phyloP scores from a whole-genome alignment of 768 basidiomycete genomes.

The Panus rudis region DNA sequence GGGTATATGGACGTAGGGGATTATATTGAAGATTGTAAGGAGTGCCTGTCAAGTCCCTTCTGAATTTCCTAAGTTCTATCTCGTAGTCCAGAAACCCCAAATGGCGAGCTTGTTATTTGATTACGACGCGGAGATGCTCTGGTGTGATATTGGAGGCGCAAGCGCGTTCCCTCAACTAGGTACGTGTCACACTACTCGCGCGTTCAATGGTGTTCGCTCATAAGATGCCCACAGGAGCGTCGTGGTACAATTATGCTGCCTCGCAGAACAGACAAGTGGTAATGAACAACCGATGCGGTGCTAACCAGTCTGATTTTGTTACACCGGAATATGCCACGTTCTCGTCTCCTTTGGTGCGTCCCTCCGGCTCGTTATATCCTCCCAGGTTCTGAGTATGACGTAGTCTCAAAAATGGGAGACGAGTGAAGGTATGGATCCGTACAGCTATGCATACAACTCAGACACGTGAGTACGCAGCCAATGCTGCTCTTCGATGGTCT shows the following conservation, averaged over 20 bases:
- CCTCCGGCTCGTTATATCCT: slow-evolving; percentile 36
- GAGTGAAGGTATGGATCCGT: slow-evolving; percentile 52
- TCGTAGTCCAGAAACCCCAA: slow-evolving; percentile 41
- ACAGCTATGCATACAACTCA: slow-evolving; percentile 35
- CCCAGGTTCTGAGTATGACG: too few relatives aligned
- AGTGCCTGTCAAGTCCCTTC: slow-evolving; percentile 31
- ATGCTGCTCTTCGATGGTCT: background rate
- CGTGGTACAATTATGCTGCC: slow-evolving; percentile 14
- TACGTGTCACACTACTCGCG: background rate
- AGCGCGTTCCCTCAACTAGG: slow-evolving; percentile 11
- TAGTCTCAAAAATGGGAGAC: slow-evolving; percentile 49
- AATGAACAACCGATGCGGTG: slow-evolving; percentile 12
- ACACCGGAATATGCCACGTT: slow-evolving; percentile 19
- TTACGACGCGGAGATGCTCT: slow-evolving; percentile 12
- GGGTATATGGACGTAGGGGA: slow-evolving; percentile 42
- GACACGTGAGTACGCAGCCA: slow-evolving; percentile 11
- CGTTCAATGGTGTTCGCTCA: background rate
- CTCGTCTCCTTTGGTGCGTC: slow-evolving; percentile 36
- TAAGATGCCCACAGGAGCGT: slow-evolving; percentile 1
- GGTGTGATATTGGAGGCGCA: slow-evolving; percentile 44
- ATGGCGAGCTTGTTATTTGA: slow-evolving; percentile 30
- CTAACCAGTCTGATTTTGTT: slow-evolving; percentile 11
- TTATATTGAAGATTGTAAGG: slow-evolving; percentile 36
- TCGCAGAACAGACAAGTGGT: slow-evolving; percentile 12
- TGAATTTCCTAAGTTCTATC: slow-evolving; percentile 35